phyloP scores from a whole-genome alignment of 805 yeast species.

The Peterozyma xylosa region DNA sequence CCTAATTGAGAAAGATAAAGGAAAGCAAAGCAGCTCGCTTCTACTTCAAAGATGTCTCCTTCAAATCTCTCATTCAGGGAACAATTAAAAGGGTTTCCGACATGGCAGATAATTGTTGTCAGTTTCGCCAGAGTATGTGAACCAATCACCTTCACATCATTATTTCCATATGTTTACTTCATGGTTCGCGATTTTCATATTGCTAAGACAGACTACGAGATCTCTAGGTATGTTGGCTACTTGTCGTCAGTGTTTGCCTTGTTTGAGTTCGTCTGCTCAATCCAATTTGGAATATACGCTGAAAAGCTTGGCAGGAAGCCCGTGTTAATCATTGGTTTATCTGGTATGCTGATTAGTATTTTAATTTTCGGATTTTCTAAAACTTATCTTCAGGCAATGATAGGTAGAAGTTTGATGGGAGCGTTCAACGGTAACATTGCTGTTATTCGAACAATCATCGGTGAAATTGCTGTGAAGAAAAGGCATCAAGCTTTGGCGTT shows the following conservation, averaged over 20 bases:
- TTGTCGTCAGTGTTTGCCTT: slow-evolving; percentile 52
- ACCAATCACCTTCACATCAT: slow-evolving; percentile 36
- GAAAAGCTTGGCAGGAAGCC: slow-evolving; percentile 53
- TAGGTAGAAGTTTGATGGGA: slow-evolving; percentile 46
- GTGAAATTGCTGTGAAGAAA: slow-evolving; percentile 50
- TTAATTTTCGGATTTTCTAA: slow-evolving; percentile 45
- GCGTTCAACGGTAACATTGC: slow-evolving; percentile 55
- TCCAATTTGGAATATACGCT: slow-evolving; percentile 51
- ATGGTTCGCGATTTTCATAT: slow-evolving; percentile 50
- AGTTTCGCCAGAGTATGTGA: slow-evolving; percentile 28
- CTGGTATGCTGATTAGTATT: slow-evolving; percentile 40
- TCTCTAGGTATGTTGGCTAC: slow-evolving; percentile 55
- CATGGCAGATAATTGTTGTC: slow-evolving; percentile 4
- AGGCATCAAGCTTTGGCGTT: slow-evolving; percentile 58
- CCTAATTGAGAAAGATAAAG: too few species aligned
- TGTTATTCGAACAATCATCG: slow-evolving; percentile 51
- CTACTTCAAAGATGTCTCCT: too few species aligned
- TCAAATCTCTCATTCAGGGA: background rate
- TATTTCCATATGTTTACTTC: slow-evolving; percentile 39
- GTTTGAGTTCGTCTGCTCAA: slow-evolving; percentile 47
- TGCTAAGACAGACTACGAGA: slow-evolving; percentile 40
- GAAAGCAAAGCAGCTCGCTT: too few species aligned
- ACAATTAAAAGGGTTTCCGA: slow-evolving; percentile 1
- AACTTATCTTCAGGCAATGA: slow-evolving; percentile 44
- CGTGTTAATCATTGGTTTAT: slow-evolving; percentile 44